A percentile compares a stretch with the other conserved stretches of the same genome.
phyloP scores from a whole-genome alignment of 306 rosid genomes.

The Pyrus betulifolia region DNA sequence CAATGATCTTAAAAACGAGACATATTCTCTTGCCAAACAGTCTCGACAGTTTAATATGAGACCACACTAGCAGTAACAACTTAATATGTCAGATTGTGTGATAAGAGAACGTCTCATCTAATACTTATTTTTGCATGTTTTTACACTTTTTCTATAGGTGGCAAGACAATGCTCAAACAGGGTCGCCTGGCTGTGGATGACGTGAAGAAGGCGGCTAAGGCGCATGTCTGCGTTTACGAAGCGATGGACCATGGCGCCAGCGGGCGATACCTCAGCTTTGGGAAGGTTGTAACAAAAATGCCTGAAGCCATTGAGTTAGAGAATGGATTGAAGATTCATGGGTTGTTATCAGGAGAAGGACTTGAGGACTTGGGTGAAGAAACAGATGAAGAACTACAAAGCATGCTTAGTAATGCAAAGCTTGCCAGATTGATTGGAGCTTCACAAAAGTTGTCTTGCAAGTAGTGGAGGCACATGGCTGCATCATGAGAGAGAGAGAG shows the following conservation, averaged over 20 bases:
- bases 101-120: background rate
- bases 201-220: constrained; percentile 1
- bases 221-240: background rate
- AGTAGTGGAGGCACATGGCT: background rate
- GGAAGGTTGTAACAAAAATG: background rate
- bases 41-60: background rate
- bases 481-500: background rate
- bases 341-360: background rate
- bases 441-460: background rate
- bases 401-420: constrained; percentile 1
- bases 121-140: too few species aligned
- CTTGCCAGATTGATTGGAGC: background rate
- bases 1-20: background rate
- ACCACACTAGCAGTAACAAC: background rate
- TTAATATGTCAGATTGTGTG: background rate
- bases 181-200: constrained; percentile 2
- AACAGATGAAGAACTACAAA: background rate
- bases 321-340: background rate
- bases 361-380: background rate
- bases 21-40: background rate
- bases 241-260: constrained; percentile 8
- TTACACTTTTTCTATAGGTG: background rate
- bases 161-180: background rate
- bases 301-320: constrained; percentile 1
- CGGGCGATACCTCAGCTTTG: constrained; percentile 11